Base-by-base conservation (phyloP, 2,329 filamentous ascomycete species). In the Alternaria metachromatica region DNA sequence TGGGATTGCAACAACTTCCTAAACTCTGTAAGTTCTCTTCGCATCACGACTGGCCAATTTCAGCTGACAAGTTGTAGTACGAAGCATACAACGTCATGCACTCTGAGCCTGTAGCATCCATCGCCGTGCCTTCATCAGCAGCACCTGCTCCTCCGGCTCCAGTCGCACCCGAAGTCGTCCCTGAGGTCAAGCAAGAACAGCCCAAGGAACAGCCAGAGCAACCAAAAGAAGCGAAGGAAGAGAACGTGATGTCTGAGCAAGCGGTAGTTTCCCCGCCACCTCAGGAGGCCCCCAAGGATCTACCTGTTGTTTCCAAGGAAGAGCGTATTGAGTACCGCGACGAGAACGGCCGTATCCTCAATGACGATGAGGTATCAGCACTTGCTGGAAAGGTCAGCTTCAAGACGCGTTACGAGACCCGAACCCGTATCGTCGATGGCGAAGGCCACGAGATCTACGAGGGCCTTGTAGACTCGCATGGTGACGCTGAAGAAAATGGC, bases 1-100 rank as follows among this genome's bases (percentile, higher is more conserved):
- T 99, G 95, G 87, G 96, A 99, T 81, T 99, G 96, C 87, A 97
- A 97, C 81, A 94, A 88, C 64, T 99, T 99, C 84, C 85, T 91
- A 72, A 90, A 90, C 69, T 89, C 89, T 78, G 94, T 97, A 89
- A 92, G 92, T 90, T 51, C 37, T 13, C 26, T 30, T 15, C 10
- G 26, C 11, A 5, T 46, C 13, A 15, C 23, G 8, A 66, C 61
- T 67, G 67, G 61, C 46, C 25, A 33, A 8, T 43, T 8, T 12
- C 30, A 37, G 20, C 66, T 72, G 59, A 72, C 59, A 23, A 3
- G 33, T 25, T 18, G 6, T 20, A 78, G 73, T 78, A 80, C 60
- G 76, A 78, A 43, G 68, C 74, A 55, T 79, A 80, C 55, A 67
- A 67, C 45, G 64, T 60, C 37, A 46, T 63, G 25, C 55, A 55